Conservation (phyloP, 345 rosid genomes). For the Citrus glauca region DNA sequence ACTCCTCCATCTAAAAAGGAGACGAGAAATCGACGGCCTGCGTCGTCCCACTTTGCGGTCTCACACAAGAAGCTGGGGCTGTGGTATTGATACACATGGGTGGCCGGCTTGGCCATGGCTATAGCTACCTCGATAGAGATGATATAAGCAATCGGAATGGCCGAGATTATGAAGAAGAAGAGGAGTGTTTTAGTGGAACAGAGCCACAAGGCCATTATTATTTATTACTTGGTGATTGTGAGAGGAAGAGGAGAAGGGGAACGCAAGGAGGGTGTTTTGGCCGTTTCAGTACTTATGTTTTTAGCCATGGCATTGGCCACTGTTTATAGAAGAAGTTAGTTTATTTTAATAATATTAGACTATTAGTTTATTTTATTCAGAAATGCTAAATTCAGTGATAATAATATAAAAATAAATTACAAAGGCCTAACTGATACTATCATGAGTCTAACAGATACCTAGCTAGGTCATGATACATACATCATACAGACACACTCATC, state of each 20-base stretch:
- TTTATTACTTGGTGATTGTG: no score
- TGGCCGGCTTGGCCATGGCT: conserved; percentile 28
- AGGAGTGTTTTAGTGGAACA: conserved; percentile 41
- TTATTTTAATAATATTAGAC: no score
- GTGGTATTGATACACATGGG: conserved; percentile 66
- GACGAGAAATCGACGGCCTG: conserved; percentile 64
- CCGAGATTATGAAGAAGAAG: conserved; percentile 52
- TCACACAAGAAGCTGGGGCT: conserved; percentile 75
- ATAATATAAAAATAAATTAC: no score
- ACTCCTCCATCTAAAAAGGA: conserved; percentile 77
- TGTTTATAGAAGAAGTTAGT: no score
- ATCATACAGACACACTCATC: no score
- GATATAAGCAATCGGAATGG: conserved; percentile 64
- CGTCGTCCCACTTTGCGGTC: conserved; percentile 89
- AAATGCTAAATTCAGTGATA: no score
- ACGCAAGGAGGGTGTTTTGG: background rate
- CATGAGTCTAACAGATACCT: no score
- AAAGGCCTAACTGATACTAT: no score
- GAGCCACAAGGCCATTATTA: conserved; percentile 18
- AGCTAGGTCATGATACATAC: no score
- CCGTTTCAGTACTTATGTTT: background rate
- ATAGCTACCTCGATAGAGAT: conserved; percentile 49
- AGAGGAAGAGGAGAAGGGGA: no score
- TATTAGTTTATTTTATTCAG: no score
- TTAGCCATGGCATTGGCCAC: no score